A percentile compares a stretch with the other conserved stretches of the same genome.
phyloP scores from a whole-genome alignment of 2,329 filamentous ascomycete species.

The Aspergillus transmontanensis region DNA sequence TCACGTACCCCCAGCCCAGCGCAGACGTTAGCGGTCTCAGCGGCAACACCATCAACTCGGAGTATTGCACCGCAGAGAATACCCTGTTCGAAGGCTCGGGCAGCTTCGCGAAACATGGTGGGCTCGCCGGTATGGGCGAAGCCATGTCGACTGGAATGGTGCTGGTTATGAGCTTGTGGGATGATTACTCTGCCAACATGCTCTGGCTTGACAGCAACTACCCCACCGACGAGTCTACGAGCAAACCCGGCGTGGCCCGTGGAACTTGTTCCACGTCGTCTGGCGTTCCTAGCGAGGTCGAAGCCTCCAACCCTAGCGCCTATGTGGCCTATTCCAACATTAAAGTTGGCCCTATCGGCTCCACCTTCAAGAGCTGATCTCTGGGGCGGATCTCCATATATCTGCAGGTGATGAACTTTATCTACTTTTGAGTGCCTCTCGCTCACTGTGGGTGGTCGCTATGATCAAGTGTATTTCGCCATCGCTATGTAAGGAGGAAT shows the following conservation, averaged over 20 bases:
- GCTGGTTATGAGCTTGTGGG: conserved; percentile 63
- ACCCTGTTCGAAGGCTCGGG: conserved; percentile 57
- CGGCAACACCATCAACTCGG: conserved; percentile 59
- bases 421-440: not conserved
- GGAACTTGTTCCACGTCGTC: conserved; percentile 58
- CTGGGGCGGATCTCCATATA: not conserved
- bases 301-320: conserved; percentile 50
- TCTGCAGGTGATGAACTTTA: not conserved
- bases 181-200: conserved; percentile 70
- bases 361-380: conserved; percentile 44
- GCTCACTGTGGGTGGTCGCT: not conserved
- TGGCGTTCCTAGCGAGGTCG: conserved; percentile 55
- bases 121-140: conserved; percentile 56
- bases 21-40: conserved; percentile 45
- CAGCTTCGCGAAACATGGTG: conserved; percentile 58
- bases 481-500: not conserved
- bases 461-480: not conserved
- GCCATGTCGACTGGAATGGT: conserved; percentile 64
- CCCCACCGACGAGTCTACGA: conserved; percentile 51
- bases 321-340: conserved; percentile 63
- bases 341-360: conserved; percentile 60
- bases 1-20: conserved; percentile 56
- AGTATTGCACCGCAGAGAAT: conserved; percentile 62
- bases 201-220: conserved; percentile 73
- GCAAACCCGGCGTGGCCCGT: conserved; percentile 53